Percentiles rank a stretch among this genome's conserved stretches.
Evolutionary conservation across 805 yeast species (phyloP).

Genomic region (Starmera amethionina): DNA sequence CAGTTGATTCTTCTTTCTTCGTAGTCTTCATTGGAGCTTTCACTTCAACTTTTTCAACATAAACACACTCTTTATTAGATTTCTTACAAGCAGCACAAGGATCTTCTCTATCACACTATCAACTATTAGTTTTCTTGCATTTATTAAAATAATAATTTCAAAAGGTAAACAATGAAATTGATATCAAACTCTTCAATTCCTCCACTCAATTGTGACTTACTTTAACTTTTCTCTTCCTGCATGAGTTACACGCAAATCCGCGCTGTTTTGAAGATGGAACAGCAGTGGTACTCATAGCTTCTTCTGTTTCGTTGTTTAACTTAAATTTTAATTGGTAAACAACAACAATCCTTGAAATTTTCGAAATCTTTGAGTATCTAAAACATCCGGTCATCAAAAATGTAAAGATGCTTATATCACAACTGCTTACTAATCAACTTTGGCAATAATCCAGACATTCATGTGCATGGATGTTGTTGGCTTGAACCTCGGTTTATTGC

Average conservation of each 20-base stretch:
- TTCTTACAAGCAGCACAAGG: slow-evolving; percentile 18
- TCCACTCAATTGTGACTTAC: slow-evolving; percentile 9
- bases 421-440: no score
- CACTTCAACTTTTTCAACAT: slow-evolving; percentile 5
- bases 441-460: no score
- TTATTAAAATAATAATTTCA: background rate
- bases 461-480: no score
- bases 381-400: no score
- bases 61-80: slow-evolving; percentile 15
- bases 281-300: no score
- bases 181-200: background rate
- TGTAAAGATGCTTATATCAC: no score
- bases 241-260: slow-evolving; percentile 16
- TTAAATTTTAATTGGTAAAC: no score
- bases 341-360: no score
- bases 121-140: background rate
- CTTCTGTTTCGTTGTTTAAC: no score
- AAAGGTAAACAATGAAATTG: background rate
- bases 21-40: slow-evolving; percentile 1
- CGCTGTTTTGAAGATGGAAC: no score
- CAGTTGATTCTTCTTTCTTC: background rate
- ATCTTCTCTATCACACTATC: slow-evolving; percentile 18
- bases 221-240: slow-evolving; percentile 20
- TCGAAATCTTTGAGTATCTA: no score
- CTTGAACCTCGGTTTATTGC: no score